phyloP scores from a whole-genome alignment of 768 basidiomycete species.

The Termitomyces sp. region DNA sequence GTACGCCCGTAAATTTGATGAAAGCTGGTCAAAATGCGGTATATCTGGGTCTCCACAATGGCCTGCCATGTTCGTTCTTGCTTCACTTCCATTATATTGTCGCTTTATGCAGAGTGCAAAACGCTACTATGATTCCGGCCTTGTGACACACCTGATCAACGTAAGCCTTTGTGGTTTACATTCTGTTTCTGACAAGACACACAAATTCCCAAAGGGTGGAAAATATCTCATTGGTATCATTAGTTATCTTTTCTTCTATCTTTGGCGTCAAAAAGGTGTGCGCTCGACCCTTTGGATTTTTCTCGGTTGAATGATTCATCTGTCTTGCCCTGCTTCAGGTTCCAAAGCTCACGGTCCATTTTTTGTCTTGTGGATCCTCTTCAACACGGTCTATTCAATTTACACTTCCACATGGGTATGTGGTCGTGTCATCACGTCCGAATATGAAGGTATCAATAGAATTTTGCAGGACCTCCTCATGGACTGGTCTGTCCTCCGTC shows the following conservation, averaged over 20 bases:
- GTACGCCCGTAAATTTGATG: slow-evolving; percentile 52
- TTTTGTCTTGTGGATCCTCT: slow-evolving; percentile 68
- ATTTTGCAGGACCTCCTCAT: slow-evolving; percentile 66
- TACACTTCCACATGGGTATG: slow-evolving; percentile 81
- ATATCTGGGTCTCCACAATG: slow-evolving; percentile 41
- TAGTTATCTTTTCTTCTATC: slow-evolving; percentile 60
- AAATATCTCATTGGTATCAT: slow-evolving; percentile 47
- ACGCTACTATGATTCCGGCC: slow-evolving; percentile 76
- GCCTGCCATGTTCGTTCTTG: slow-evolving; percentile 55
- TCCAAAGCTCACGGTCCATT: slow-evolving; percentile 28
- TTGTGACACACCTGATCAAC: slow-evolving; percentile 81
- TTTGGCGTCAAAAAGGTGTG: slow-evolving; percentile 70
- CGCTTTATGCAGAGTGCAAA: slow-evolving; percentile 85
- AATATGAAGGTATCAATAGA: background rate
- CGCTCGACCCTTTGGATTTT: background rate
- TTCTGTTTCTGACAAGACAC: background rate
- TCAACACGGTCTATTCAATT: slow-evolving; percentile 52
- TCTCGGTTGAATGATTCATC: background rate
- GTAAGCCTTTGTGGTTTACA: slow-evolving; percentile 30
- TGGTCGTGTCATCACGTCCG: background rate
- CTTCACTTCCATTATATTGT: slow-evolving; percentile 60
- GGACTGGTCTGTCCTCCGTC: slow-evolving; percentile 85
- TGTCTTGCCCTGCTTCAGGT: slow-evolving; percentile 12
- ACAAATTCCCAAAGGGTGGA: slow-evolving; percentile 29
- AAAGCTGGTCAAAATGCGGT: slow-evolving; percentile 44